Base-by-base conservation (phyloP, 345 rosid species). In the Linum trigynum region DNA sequence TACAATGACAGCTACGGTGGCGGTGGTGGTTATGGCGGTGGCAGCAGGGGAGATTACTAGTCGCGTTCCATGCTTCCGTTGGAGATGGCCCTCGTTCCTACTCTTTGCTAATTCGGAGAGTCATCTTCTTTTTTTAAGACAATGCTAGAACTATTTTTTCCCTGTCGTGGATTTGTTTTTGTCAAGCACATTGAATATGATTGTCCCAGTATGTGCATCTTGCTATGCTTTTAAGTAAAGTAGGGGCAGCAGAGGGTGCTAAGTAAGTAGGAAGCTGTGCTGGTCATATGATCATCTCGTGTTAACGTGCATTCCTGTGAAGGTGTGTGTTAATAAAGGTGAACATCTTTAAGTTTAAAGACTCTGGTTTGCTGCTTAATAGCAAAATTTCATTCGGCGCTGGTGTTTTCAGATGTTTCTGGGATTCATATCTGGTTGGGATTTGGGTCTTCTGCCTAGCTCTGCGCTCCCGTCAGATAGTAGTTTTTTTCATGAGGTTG, bases 1-100 rank as follows among this genome's bases (percentile, higher is more conserved):
- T 74, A 32, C 10, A 63, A 69, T 6, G 80, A 75, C 0, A 73
- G 77, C 53, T 48, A 48, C 53, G 38, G 37, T 17, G 61, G 61
- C 3, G 38, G 61, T 32, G 38, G 35, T 32, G 38, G 61, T 37
- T 32, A 37, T 57, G 61, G 23, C 17, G 61, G 61, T 17, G 61
- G 38, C 32, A 7, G 23, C 8, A 57, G 35, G 8, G 61, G 61
- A 48, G 38, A 37, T 35, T 37, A 57, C 36, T 48, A 48, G 53
- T 48, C 12, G 1, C 3, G 53, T 48, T 48, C 11, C 32, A 23
- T 23, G 32, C 32, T 23, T 23, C 10, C 8, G 12, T 45, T 45
- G 9, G 53, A 48, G 53, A 48, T 15, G 14, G 14, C 53, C 53
- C 53, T 15, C 10, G 9, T 48, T 12, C 53, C 53, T 48, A 9